Conservation (phyloP, 1,139 yeast species). For the Nakaseomyces bracarensis region DNA sequence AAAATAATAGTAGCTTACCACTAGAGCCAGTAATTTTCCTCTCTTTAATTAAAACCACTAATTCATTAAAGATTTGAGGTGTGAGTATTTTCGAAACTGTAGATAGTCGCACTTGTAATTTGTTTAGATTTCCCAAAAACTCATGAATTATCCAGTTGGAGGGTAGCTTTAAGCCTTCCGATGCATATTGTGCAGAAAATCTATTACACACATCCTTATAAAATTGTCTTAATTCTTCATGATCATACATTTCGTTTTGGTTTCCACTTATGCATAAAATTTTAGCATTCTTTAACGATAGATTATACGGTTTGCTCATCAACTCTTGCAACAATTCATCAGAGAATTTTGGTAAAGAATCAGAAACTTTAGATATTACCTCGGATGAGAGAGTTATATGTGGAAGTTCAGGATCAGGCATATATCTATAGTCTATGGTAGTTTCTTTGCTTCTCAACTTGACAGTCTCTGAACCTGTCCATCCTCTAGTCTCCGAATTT, state of each 20-base stretch:
- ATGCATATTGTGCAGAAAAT: neutral
- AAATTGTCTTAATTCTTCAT: slow-evolving; percentile 43
- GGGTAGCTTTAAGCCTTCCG: slow-evolving; percentile 36
- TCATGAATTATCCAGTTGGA: slow-evolving; percentile 85
- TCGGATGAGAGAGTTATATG: slow-evolving; percentile 41
- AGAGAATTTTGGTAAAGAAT: slow-evolving; percentile 52
- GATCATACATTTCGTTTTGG: slow-evolving; percentile 23
- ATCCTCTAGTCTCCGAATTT: slow-evolving; percentile 78
- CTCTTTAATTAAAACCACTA: slow-evolving; percentile 38
- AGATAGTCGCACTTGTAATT: slow-evolving; percentile 39
- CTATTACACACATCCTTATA: slow-evolving; percentile 34
- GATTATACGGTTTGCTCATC: slow-evolving; percentile 43
- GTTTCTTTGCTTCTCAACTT: slow-evolving; percentile 69
- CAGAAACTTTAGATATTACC: slow-evolving; percentile 35
- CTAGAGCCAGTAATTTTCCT: slow-evolving; percentile 45
- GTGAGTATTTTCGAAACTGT: slow-evolving; percentile 32
- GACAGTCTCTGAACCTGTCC: slow-evolving; percentile 70
- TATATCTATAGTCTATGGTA: slow-evolving; percentile 79
- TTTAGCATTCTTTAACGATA: slow-evolving; percentile 53
- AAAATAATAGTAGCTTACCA: slow-evolving; percentile 55
- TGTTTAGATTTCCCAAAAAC: slow-evolving; percentile 59
- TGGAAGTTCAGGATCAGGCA: slow-evolving; percentile 90
- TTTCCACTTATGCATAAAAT: slow-evolving; percentile 23
- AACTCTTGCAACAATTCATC: slow-evolving; percentile 49
- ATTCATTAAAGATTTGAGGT: slow-evolving; percentile 36